Base-by-base conservation (phyloP, 106 monocot genomes). In the Apostasia ramifera region DNA sequence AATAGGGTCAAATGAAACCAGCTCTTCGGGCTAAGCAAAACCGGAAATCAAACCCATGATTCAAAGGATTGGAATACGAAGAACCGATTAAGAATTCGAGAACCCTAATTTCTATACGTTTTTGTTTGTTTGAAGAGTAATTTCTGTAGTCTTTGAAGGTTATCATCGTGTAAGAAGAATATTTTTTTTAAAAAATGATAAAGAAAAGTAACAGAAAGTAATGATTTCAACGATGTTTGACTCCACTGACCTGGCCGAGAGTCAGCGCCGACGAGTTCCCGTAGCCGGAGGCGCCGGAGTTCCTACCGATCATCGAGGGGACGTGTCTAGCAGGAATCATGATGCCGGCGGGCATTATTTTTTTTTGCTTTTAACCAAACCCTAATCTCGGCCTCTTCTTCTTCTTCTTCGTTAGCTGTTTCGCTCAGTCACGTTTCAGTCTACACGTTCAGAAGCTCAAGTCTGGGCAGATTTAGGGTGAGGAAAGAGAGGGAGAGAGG, bases 311-410 rank as follows among this genome's bases (percentile, higher is more conserved):
- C 78, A 85, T 78, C 53, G 87, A 73, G 41, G 78, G 68, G 63
- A 88, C 47, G 60, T 89, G 80, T 67, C 83, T 68, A 43, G 86
- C 79, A 50, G 92, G 89, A 74, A 85, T 79, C 89, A 92, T 92
- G 70, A 98, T 80, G 44, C 97, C 92, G 62, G 82, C 73, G 59
- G 86, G 79, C 83, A 89, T 86, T 57, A 3, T 11, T 57, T 3
- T 11, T 4, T 51, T 66, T 9, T 37, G 47, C 49, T 51, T 66
- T 44, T 58, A 67, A 13, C 60, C 69, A 66, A 66, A n/a, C 42
- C 59, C 44, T 57, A 41, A 40, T 60, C 44, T 67, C 66, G 50
- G 63, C 71, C 51, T 68, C 67, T 11, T 62, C 57, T 57, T 55
- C 47, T 41, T 38, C 9, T 38, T 57, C 42, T 52, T 58, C 54